Evolutionary conservation across 2,329 filamentous ascomycete species (phyloP).

Genomic region (Sarocladium oryzae): DNA sequence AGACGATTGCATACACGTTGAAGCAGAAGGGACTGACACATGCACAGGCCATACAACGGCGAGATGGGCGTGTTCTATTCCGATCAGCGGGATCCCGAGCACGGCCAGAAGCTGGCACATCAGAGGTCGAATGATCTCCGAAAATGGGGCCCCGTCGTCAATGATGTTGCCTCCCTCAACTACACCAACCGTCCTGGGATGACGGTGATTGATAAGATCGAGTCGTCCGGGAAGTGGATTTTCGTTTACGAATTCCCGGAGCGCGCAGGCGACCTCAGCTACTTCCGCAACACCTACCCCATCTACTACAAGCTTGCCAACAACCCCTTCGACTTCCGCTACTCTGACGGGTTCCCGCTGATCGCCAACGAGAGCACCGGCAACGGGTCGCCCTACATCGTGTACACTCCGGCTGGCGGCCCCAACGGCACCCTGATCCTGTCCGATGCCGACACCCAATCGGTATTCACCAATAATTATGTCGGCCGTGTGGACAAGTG

Average conservation of each 20-base stretch:
- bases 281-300: slow-evolving; percentile 24
- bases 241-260: slow-evolving; percentile 58
- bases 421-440: slow-evolving; percentile 38
- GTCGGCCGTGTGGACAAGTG: slow-evolving; percentile 31
- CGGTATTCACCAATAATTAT: slow-evolving; percentile 36
- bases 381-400: slow-evolving; percentile 35
- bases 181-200: slow-evolving; percentile 61
- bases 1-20: no score
- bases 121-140: slow-evolving; percentile 53
- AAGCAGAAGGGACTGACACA: neutral
- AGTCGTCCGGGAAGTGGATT: slow-evolving; percentile 27
- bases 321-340: slow-evolving; percentile 30
- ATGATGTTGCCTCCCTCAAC: slow-evolving; percentile 49
- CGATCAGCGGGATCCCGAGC: slow-evolving; percentile 55
- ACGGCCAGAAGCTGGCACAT: slow-evolving; percentile 64
- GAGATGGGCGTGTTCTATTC: slow-evolving; percentile 61
- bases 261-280: slow-evolving; percentile 22
- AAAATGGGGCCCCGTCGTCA: slow-evolving; percentile 53
- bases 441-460: slow-evolving; percentile 28
- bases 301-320: slow-evolving; percentile 38
- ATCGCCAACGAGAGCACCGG: slow-evolving; percentile 7
- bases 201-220: slow-evolving; percentile 53
- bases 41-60: slow-evolving; percentile 41
- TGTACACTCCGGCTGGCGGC: slow-evolving; percentile 38
- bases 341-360: slow-evolving; percentile 25